phyloP scores from a whole-genome alignment of 192 early-diverging fungal genomes.

The Backusella tuberculispora region DNA sequence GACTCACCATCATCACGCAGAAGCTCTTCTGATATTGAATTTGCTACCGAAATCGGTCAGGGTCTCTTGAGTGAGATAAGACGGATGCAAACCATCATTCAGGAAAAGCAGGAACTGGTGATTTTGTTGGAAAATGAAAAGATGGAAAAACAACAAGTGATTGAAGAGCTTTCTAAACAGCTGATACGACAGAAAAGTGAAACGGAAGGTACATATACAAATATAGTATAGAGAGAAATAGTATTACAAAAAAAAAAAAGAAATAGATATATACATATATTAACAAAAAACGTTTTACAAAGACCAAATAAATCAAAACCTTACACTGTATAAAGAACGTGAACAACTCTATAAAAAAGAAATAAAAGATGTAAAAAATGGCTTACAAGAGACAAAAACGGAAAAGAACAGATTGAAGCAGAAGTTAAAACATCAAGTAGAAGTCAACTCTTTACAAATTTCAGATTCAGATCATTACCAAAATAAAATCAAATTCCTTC shows the following conservation, averaged over 20 bases:
- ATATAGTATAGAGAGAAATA: neutral
- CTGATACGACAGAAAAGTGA: constrained; percentile 28
- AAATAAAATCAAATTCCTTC: constrained; percentile 51
- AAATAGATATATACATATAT: no score
- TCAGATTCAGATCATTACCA: constrained; percentile 43
- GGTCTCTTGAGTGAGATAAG: constrained; percentile 39
- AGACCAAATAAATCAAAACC: no score
- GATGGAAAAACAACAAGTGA: constrained; percentile 21
- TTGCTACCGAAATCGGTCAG: constrained; percentile 43
- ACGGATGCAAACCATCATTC: constrained; percentile 36
- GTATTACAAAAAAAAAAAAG: neutral
- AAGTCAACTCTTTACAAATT: constrained; percentile 30
- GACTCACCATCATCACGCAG: constrained; percentile 7
- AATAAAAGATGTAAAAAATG: neutral
- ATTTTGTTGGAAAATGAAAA: constrained; percentile 21
- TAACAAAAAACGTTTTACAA: no score
- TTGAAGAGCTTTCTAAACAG: constrained; percentile 30
- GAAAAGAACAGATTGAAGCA: neutral
- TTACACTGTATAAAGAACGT: neutral
- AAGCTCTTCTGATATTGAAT: constrained; percentile 38
- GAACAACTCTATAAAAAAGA: neutral
- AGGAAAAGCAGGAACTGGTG: constrained; percentile 36
- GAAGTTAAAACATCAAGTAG: neutral
- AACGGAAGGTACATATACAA: constrained; percentile 31
- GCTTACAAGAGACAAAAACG: neutral